Base-by-base conservation (phyloP, 352 stramenopile species). In the Phytophthora pistaciae region DNA sequence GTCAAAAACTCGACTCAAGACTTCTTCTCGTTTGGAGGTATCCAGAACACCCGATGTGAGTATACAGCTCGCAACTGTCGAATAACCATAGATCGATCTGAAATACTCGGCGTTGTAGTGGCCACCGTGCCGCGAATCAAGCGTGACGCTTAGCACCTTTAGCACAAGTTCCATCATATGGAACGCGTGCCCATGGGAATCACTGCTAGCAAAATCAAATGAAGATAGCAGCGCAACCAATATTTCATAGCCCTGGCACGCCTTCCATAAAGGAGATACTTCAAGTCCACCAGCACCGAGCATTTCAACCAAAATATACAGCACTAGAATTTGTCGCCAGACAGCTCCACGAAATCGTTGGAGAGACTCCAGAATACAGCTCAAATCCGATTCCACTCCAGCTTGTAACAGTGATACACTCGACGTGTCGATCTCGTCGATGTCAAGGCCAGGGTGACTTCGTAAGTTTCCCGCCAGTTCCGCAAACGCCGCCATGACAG, bases 331-430 rank as follows among this genome's bases (percentile, higher is more conserved):
- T 66, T 92, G 84, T 1, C 77, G 75, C 56, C 65, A 66, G 46
- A 63, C 36, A 21, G 27, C 65, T 2, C 72, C 73, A 23, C 80
- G 78, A 56, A 76, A 84, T 0, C 59, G 62, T 57, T 91, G 84
- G 16, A 95, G 18, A 1, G 91, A 48, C 29, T 82, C 78, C 14
- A 95, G 66, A 1, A 95, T 66, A 31, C 66, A 81, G 38, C 62
- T 79, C 29, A 95, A 67, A 63, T 95, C 87, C 1, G 72, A 83
- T 59, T 91, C 85, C 36, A 92, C 67, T 5, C 87, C 85, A 58
- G 61, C 65, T 21, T 80, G 70, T 18, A 94, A 75, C 11, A 82
- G 38, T 1, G n/a, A 44, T 2, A 67, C 31, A 63, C 79, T 56
- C 21, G 59, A 66, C 20, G 16, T 14, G 31, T 58, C 9, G 10